Evolutionary conservation across 129 eudicot genomes (phyloP), one percentile per base, ranked within the genome.

Genomic region (Pseudognaphalium luteoalbum): DNA sequence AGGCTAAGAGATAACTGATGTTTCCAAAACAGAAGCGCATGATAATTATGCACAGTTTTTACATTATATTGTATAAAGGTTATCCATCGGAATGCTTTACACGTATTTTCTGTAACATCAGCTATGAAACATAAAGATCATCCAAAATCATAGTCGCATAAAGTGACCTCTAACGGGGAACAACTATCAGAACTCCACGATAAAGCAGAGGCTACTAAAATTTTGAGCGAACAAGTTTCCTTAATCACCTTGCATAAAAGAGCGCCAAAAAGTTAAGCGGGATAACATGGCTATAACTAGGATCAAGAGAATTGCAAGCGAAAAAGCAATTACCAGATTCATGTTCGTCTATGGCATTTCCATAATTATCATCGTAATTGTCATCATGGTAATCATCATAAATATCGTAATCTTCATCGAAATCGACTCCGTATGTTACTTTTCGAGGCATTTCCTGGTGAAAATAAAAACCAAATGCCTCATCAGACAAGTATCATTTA

Each of bases 371-470:
- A 7, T 85, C 85, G n/a, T 89, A 77, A 59, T 75, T 85, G 54
- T 87, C 86, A 9, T 88, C 84, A 37, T 73, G 71, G 50, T 89
- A 75, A 63, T 90, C 90, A 72, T 88, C 96, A 73, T 88, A 79
- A 57, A 58, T 73, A 77, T 87, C 97, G 81, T 88, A 84, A 60
- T 77, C 84, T 4, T 88, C 98, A 63, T 88, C 93, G 22, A 72
- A 83, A 79, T 88, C 91, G 70, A 83, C 79, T 78, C 93, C 93
- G 77, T 84, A 82, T 33, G 72, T 68, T 42, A 81, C 85, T 86
- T 93, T 93, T 32, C 90, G 97, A 78, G 98, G 93, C 98, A 93
- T 93, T 57, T 80, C 47, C 84, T 80, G 70, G 75, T 80, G 58
- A 22, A 20, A 56, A 41, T 17, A 6, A 56, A 66, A 73, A 14